phyloP scores from a whole-genome alignment of 441 rosid genomes.

The Manihot esculenta region DNA sequence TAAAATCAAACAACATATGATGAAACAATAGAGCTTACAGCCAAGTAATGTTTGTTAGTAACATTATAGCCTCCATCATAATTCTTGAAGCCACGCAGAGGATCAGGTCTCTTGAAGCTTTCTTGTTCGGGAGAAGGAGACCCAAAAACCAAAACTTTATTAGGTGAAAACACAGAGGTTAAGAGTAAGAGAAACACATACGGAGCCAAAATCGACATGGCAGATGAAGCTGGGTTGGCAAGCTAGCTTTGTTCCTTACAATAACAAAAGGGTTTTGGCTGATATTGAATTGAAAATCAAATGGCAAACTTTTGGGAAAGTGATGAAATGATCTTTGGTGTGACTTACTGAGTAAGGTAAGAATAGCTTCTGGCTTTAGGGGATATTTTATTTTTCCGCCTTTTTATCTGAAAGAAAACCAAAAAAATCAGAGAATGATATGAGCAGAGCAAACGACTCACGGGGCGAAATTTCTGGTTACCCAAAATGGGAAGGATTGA shows the following conservation, averaged over 20 bases:
- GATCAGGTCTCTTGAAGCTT: constrained; percentile 49
- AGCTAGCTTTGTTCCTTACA: neutral
- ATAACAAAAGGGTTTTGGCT: too few relatives aligned
- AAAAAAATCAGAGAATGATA: constrained; percentile 24
- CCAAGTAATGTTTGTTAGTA: constrained; percentile 59
- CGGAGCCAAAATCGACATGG: constrained; percentile 35
- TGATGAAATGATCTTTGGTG: constrained; percentile 1
- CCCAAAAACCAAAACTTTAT: constrained; percentile 12
- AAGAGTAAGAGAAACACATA: constrained; percentile 36
- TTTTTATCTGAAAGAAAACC: neutral
- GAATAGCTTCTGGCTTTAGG: constrained; percentile 62
- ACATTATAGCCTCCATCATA: constrained; percentile 54
- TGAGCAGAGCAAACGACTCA: constrained; percentile 37
- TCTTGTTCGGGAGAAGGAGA: constrained; percentile 28
- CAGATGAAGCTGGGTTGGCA: neutral
- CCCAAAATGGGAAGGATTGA: neutral
- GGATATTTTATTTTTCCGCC: constrained; percentile 16
- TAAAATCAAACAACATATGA: too few relatives aligned
- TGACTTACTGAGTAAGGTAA: constrained; percentile 48
- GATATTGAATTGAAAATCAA: too few relatives aligned
- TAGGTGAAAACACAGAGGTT: constrained; percentile 27
- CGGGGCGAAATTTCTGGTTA: constrained; percentile 28
- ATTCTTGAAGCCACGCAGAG: constrained; percentile 45
- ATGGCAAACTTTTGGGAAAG: constrained; percentile 2
- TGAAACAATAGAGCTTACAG: constrained; percentile 40